Base-by-base conservation (phyloP, 2,329 filamentous ascomycete species). In the Diaporthe australafricana region DNA sequence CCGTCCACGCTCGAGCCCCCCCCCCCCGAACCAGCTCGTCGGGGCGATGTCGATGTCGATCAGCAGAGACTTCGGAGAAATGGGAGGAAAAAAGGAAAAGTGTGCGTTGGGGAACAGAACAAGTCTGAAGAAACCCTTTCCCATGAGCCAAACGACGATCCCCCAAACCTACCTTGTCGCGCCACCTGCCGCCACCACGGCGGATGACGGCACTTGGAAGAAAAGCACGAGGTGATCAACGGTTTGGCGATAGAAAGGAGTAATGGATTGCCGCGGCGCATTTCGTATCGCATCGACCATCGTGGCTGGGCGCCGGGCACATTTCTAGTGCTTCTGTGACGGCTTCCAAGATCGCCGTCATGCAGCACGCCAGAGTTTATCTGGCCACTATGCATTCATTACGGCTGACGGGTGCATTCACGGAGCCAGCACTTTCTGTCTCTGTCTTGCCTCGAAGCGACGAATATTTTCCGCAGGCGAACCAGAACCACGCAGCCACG, bases 331-430 rank as follows among this genome's bases (percentile, higher is more conserved):
- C 55, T 69, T 72, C 65, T 69, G 25, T 47, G 35, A 69, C 17
- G 35, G 22, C 65, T 72, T 72, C 70, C 70, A 65, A 70, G 70
- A 72, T 70, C 66, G 52, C 62, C 66, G 42, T 45, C 55, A 17
- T 65, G 70, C 66, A 72, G 70, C 30, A 35, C 55, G 20, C 38
- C 35, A 53, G 50, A 65, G 60, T 32, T 25, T 53, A 70, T 55
- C 47, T 52, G 60, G 20, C 60, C 60, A 50, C 45, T 50, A 65
- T 65, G 60, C 60, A 65, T 42, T 65, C 60, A 65, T 38, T 38
- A n/a, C 32, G 42, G 30, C 16, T 25, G 42, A 32, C 30, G 42
- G 32, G 32, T 35, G 60, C 60, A 38, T 38, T n/a, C 27, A n/a
- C 42, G 30, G 32, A 52, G 32, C 32, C 5, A 35, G 9, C 32